Evolutionary conservation across 306 rosid species (phyloP).

Genomic region (Fragaria nilgerrensis): DNA sequence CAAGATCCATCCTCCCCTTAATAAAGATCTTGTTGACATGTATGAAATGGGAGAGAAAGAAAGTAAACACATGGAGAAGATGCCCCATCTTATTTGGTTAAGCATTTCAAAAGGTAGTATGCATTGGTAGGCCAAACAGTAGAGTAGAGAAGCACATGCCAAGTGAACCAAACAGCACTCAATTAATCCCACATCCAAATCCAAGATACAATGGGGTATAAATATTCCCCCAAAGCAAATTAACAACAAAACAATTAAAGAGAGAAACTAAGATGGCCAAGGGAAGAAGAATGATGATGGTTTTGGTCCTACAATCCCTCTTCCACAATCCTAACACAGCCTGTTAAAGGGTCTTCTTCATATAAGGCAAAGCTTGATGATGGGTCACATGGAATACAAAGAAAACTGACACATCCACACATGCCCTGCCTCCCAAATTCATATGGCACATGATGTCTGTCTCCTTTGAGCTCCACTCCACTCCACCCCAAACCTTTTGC

Average conservation of each 20-base stretch:
- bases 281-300: conserved; percentile 23
- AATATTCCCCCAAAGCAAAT: conserved; percentile 30
- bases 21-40: not conserved
- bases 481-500: conserved; percentile 25
- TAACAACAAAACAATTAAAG: conserved; percentile 26
- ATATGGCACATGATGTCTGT: conserved; percentile 74
- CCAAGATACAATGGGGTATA: conserved; percentile 35
- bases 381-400: conserved; percentile 72
- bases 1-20: not conserved
- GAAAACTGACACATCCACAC: conserved; percentile 77
- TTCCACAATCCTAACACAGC: conserved; percentile 52
- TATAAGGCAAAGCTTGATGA: conserved; percentile 60
- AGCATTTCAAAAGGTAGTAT: conserved; percentile 15
- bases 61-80: conserved; percentile 44
- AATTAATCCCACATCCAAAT: conserved; percentile 44
- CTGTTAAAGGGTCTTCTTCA: conserved; percentile 56
- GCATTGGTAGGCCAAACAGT: conserved; percentile 13
- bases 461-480: conserved; percentile 38
- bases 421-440: conserved; percentile 77
- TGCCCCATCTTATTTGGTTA: conserved; percentile 34
- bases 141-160: conserved; percentile 33
- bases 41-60: not conserved
- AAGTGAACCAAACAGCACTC: conserved; percentile 44
- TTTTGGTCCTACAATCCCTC: conserved; percentile 53
- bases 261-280: conserved; percentile 34